These are phyloP conservation scores for Venturia aucupariae DNA, from an alignment of 2,329 filamentous ascomycete species.

Conservation along the genomic window DNA sequence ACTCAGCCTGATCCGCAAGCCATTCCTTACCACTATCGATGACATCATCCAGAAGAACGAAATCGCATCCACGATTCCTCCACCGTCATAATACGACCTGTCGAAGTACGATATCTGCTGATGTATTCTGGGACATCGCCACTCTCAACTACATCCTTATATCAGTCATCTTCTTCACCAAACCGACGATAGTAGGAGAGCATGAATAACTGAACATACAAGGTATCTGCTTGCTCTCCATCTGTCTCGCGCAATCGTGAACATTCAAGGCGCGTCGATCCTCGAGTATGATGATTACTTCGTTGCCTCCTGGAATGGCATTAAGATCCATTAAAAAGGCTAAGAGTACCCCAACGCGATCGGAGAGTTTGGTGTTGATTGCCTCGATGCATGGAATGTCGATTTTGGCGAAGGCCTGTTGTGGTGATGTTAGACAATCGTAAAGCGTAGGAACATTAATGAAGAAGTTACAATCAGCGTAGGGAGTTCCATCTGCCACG, in stretches of 20 bases:
- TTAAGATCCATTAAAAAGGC: background rate
- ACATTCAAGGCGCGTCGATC: background rate
- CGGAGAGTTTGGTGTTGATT: background rate
- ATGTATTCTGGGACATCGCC: background rate
- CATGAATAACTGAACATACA: background rate
- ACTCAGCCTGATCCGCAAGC: too few relatives aligned
- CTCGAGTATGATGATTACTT: background rate
- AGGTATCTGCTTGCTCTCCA: background rate
- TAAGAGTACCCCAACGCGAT: background rate
- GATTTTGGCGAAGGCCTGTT: background rate
- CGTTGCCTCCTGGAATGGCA: background rate
- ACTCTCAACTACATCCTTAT: background rate
- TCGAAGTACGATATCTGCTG: background rate
- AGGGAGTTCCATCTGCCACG: background rate
- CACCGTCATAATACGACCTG: background rate
- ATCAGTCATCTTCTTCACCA: background rate
- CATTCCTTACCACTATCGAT: too few relatives aligned
- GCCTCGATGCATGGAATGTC: background rate
- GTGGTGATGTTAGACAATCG: background rate
- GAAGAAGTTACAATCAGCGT: background rate
- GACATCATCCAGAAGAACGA: background rate
- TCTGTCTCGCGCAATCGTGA: background rate
- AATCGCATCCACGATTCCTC: background rate
- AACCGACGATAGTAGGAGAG: background rate
- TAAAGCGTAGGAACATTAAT: background rate